Base-by-base conservation (phyloP, 768 basidiomycete species). In the Tylopilus balloui region DNA sequence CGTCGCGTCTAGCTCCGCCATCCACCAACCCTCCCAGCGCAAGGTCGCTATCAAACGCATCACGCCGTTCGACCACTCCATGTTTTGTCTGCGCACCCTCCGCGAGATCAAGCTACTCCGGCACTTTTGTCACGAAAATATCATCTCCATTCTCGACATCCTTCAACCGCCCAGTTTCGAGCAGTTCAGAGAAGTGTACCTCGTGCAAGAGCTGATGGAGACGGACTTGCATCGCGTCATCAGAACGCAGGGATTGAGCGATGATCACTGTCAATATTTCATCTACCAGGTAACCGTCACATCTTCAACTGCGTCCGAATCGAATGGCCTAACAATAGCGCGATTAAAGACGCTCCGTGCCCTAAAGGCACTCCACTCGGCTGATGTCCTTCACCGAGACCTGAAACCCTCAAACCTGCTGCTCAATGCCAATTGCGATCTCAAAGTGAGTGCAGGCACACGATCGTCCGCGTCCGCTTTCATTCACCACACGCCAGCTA, bases 161-260 rank as follows among this genome's bases (percentile, higher is more conserved):
- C 79, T 95, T 58, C 80, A 82, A 46, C 94, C 96, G 0, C 71
- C 81, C 12, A 78, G 74, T 53, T 71, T 93, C 54, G 79, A 88
- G 40, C 72, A 77, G 19, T 96, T 98, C 72, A 87, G 76, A 49
- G 95, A 97, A 66, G 94, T 95, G 17, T 83, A 83, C 57, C 75
- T 80, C 46, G 78, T 81, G 8, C 78, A 78, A 68, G 88, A 91
- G 65, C 73, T 91, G 55, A 80, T 82, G 83, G 95, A 96, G 70
- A 95, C 92, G 1, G 95, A 98, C 71, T 73, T 98, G 57, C 93
- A 98, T 65, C 84, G 95, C 47, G 96, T 99, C 40, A 97, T 99
- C 59, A 78, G 91, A 21, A 95, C 96, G 0, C 95, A 98, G 69
- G 82, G 88, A 51, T 76, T 99, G 35, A 88, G 86, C 50, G 95